Conservation (phyloP, 768 basidiomycete species). For the Auriscalpium microsporum region DNA sequence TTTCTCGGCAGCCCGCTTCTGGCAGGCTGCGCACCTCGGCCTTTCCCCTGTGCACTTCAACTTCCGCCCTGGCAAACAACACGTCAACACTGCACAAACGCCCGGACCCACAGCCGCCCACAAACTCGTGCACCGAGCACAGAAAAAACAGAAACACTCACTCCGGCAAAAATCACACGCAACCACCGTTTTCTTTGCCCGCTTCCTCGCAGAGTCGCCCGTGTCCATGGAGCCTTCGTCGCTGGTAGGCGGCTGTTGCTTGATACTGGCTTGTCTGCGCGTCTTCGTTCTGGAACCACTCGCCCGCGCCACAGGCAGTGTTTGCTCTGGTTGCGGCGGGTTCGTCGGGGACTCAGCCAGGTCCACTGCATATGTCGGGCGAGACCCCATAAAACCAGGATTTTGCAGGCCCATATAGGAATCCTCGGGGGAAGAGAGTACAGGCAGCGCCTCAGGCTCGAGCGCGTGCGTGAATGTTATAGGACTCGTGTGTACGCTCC, state of each 20-base stretch:
- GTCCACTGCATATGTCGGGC: no score
- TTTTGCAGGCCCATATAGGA: background rate
- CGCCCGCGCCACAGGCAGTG: background rate
- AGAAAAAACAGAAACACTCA: constrained; percentile 26
- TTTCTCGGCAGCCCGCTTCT: constrained; percentile 26
- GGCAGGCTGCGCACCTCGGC: constrained; percentile 60
- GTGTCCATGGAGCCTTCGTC: constrained; percentile 9
- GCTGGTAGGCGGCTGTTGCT: background rate
- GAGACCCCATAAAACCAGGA: no score
- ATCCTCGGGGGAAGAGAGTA: background rate
- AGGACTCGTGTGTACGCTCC: background rate
- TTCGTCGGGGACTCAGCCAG: no score
- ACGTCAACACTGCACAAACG: constrained; percentile 5
- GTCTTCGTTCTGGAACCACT: background rate
- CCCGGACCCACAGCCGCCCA: constrained; percentile 1
- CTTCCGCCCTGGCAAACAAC: constrained; percentile 49
- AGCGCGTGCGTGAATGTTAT: background rate
- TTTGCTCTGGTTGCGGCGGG: no score
- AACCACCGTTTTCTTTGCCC: constrained; percentile 42
- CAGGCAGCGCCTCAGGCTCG: background rate
- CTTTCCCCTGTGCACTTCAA: constrained; percentile 62
- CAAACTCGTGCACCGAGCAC: constrained; percentile 2
- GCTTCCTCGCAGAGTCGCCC: background rate
- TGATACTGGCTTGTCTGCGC: constrained; percentile 1
- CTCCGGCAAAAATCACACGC: constrained; percentile 79